These are phyloP conservation scores for barley (Hordeum vulgare) DNA, from an alignment of 176 grass and related monocot genomes.

Conservation along the genomic window MorexV3_pseudomolecules_assembly NC_058520.1:563632158-563632657, in stretches of 20 bases:
- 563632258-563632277: not conserved
- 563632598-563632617: not conserved
- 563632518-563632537: slow-evolving; percentile 27
- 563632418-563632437: not conserved
- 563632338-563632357: not conserved
- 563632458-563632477: not conserved
- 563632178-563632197: not conserved
- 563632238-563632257: not conserved
- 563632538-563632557: slow-evolving; percentile 13
- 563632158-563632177: not conserved
- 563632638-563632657: slow-evolving; percentile 14
- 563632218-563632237: not conserved
- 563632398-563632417: not conserved
- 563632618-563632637: not conserved
- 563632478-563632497: not conserved
- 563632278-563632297: not conserved
- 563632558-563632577: not conserved
- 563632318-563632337: not conserved
- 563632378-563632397: not conserved
- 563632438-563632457: not conserved
- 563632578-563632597: slow-evolving; percentile 4
- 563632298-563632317: not conserved
- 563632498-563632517: not conserved
- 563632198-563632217: not conserved
- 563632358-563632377: not conserved